Evolutionary conservation across 2,329 filamentous ascomycete genomes (phyloP), one percentile per base, ranked within the genome.

Genomic region (Cercospora beticola): DNA sequence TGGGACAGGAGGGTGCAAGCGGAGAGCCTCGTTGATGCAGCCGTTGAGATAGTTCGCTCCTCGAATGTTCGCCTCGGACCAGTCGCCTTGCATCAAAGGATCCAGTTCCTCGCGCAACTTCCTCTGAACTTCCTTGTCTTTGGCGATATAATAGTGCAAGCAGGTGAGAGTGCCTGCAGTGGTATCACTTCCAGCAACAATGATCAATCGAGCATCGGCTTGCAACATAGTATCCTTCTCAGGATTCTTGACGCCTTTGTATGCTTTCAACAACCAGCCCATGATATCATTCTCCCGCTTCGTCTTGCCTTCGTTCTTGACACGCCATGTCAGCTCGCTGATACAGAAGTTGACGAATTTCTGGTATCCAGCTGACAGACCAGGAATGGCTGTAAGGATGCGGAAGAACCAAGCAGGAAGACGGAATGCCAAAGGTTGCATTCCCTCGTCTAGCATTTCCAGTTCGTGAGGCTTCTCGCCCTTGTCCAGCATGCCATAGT

Each of bases 121-220:
- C 31, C 74, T 71, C 26, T 77, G 71, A 23, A 65, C 70, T 21
- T 71, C 74, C 5, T 75, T 76, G 31, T 80, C 71, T 6, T 74
- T 73, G 8, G 76, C 77, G 1, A 81, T 73, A 56, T 81, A 74
- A 70, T 81, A 84, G 73, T 85, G 82, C 12, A 83, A 70, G 62
- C 77, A 77, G 0, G 80, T 78, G 14, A 84, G 74, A 0, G 81
- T 79, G 0, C 79, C 77, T 5, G 81, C 77, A 0, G 81, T 83
- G 3, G 82, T 84, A 68, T 84, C 83, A 40, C 78, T 81, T 5
- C 80, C 79, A 12, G 80, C 80, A n/a, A 81, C 76, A 30, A 82
- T 79, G 59, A 81, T 76, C 33, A 78, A 62, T 14, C 75, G 70
- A 23, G 74, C 72, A 65, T 78, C 76, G 5, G 73, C 76, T 56